Evolutionary conservation across 306 rosid genomes (phyloP).

Genomic region (Pyrus bretschneideri): DNA sequence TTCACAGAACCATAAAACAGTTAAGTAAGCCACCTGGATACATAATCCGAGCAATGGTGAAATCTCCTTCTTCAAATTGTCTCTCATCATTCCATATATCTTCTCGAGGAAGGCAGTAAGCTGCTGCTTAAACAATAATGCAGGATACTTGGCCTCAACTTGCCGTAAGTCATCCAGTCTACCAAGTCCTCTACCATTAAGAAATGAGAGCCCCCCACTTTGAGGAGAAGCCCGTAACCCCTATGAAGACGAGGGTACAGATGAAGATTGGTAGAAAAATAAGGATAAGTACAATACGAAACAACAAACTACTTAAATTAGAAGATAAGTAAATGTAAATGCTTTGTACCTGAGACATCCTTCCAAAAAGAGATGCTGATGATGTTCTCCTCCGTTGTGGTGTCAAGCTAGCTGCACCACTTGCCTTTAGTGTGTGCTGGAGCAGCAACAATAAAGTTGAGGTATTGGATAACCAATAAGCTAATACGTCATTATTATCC

Average conservation of each 20-base stretch:
- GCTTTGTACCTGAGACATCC: slow-evolving; percentile 93
- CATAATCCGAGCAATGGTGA: slow-evolving; percentile 95
- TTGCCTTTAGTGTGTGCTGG: slow-evolving; percentile 99
- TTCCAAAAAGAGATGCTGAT: slow-evolving; percentile 92
- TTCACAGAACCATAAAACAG: not conserved
- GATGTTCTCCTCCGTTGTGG: slow-evolving; percentile 94
- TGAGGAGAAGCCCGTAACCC: slow-evolving; percentile 95
- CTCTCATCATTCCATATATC: slow-evolving; percentile 97
- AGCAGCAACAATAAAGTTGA: slow-evolving; percentile 89
- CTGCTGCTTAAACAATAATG: slow-evolving; percentile 94
- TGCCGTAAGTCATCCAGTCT: slow-evolving; percentile 90
- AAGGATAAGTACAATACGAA: slow-evolving; percentile 13
- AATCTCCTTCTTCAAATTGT: slow-evolving; percentile 94
- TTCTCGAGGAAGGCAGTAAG: slow-evolving; percentile 99
- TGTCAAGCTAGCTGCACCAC: slow-evolving; percentile 99
- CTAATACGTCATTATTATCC: slow-evolving; percentile 78
- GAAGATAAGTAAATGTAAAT: slow-evolving; percentile 2
- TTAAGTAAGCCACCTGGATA: slow-evolving; percentile 64
- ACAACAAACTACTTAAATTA: slow-evolving; percentile 12
- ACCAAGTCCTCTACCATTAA: slow-evolving; percentile 82
- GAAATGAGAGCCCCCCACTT: slow-evolving; percentile 82
- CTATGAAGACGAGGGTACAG: slow-evolving; percentile 31
- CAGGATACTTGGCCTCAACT: slow-evolving; percentile 99
- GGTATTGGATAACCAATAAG: slow-evolving; percentile 96
- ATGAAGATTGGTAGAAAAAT: slow-evolving; percentile 6